These are phyloP conservation scores for Apodospora peruviana DNA, from an alignment of 495 filamentous ascomycete species.

Conservation along the genomic window DNA sequence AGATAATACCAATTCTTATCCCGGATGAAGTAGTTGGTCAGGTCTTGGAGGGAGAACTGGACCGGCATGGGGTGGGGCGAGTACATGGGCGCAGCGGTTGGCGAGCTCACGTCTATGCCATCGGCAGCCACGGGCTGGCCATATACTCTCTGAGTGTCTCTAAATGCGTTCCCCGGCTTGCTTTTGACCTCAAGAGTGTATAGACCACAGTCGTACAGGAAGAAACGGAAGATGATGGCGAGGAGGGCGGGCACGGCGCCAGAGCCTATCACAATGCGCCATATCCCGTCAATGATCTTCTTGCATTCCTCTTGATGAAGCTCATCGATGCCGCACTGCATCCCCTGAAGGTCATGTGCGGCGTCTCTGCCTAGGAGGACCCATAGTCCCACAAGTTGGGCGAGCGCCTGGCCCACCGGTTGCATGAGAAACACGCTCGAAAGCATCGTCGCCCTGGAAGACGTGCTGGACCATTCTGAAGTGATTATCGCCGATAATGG, in stretches of 20 bases:
- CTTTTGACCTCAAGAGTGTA: constrained; percentile 71
- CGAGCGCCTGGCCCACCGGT: constrained; percentile 64
- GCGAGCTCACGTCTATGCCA: constrained; percentile 60
- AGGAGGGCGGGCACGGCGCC: constrained; percentile 65
- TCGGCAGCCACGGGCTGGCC: constrained; percentile 52
- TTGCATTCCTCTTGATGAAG: constrained; percentile 55
- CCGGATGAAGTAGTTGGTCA: constrained; percentile 25
- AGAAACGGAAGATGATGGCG: constrained; percentile 71
- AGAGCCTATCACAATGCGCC: constrained; percentile 70
- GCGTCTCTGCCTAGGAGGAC: constrained; percentile 62
- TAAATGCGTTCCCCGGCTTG: constrained; percentile 56
- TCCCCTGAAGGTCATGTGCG: constrained; percentile 47
- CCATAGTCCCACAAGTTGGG: constrained; percentile 62
- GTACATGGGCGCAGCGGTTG: constrained; percentile 20
- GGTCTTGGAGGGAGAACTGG: constrained; percentile 26
- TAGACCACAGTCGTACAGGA: constrained; percentile 66
- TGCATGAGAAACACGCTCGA: constrained; percentile 75
- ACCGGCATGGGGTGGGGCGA: constrained; percentile 14
- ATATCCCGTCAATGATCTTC: constrained; percentile 71
- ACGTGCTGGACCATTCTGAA: constrained; percentile 66
- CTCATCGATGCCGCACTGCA: constrained; percentile 33
- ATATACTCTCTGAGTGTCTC: constrained; percentile 54
- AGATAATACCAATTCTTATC: constrained; percentile 34
- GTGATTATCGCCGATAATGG: constrained; percentile 71
- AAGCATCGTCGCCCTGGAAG: constrained; percentile 74